phyloP scores from a whole-genome alignment of 495 filamentous ascomycete species.

The Neurospora sp. region DNA sequence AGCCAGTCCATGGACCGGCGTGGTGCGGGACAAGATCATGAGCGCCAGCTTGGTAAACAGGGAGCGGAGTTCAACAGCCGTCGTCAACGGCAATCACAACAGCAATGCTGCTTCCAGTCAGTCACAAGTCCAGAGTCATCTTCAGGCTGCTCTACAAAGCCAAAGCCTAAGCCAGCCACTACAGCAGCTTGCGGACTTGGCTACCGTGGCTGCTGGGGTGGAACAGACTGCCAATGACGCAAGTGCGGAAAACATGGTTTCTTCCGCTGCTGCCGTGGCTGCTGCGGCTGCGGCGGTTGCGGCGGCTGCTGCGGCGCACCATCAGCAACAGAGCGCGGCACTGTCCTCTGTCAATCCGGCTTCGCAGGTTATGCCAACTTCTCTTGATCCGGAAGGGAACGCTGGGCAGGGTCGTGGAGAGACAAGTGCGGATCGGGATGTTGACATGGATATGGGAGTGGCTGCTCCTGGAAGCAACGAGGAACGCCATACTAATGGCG shows the following conservation, averaged over 20 bases:
- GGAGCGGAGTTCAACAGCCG: neutral
- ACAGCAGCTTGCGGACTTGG: constrained; percentile 57
- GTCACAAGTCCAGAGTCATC: constrained; percentile 16
- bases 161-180: constrained; percentile 14
- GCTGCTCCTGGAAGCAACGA: neutral
- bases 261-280: neutral
- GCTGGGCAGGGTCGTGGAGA: neutral
- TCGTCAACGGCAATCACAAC: neutral
- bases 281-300: neutral
- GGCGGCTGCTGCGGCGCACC: neutral
- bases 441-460: neutral
- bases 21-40: constrained; percentile 38
- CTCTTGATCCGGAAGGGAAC: neutral
- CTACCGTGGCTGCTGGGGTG: constrained; percentile 28
- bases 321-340: neutral
- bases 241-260: constrained; percentile 5
- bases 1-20: constrained; percentile 33
- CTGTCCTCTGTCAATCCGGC: neutral
- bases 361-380: neutral
- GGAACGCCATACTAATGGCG: neutral
- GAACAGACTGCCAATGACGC: constrained; percentile 12
- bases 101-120: neutral
- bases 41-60: constrained; percentile 10
- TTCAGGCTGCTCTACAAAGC: neutral
- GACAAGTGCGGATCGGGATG: neutral